Evolutionary conservation across 495 filamentous ascomycete genomes (phyloP).

Genomic region (Penicillium coffeae): DNA sequence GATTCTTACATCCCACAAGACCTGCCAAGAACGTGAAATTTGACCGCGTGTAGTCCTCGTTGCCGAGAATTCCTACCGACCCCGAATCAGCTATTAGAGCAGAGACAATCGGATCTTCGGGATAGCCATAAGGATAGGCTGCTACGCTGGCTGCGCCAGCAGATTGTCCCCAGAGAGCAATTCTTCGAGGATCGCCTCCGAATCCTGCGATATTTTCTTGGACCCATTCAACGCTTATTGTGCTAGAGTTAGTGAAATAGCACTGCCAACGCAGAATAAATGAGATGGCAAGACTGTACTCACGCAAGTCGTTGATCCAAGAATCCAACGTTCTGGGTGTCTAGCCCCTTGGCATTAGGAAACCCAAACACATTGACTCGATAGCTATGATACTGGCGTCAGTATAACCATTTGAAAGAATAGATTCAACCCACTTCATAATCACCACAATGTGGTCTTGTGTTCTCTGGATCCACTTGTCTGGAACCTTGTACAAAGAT

Average conservation of each 20-base stretch:
- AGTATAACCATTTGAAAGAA: background rate
- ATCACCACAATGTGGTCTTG: constrained; percentile 11
- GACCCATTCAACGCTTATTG: constrained; percentile 26
- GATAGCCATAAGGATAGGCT: constrained; percentile 7
- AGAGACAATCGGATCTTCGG: constrained; percentile 8
- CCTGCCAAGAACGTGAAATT: constrained; percentile 18
- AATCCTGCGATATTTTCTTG: constrained; percentile 21
- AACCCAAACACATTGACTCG: constrained; percentile 13
- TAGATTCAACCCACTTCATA: constrained; percentile 5
- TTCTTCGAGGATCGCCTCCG: constrained; percentile 8
- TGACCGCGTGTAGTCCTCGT: constrained; percentile 5
- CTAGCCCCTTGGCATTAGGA: constrained; percentile 8
- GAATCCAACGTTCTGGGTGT: constrained; percentile 7
- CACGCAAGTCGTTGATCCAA: constrained; percentile 27
- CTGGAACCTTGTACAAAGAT: constrained; percentile 8
- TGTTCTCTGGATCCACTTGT: constrained; percentile 11
- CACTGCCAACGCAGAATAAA: no score
- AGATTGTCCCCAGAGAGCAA: constrained; percentile 11
- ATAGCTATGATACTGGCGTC: constrained; percentile 2
- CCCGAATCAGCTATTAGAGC: constrained; percentile 14
- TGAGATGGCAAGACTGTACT: no score
- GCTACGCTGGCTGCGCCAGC: constrained; percentile 8
- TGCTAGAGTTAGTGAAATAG: no score
- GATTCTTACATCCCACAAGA: constrained; percentile 9
- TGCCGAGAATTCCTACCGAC: constrained; percentile 1